These are phyloP conservation scores for Lipomyces spencermartinsiae DNA, from an alignment of 805 yeast species.

Conservation along the genomic window DNA sequence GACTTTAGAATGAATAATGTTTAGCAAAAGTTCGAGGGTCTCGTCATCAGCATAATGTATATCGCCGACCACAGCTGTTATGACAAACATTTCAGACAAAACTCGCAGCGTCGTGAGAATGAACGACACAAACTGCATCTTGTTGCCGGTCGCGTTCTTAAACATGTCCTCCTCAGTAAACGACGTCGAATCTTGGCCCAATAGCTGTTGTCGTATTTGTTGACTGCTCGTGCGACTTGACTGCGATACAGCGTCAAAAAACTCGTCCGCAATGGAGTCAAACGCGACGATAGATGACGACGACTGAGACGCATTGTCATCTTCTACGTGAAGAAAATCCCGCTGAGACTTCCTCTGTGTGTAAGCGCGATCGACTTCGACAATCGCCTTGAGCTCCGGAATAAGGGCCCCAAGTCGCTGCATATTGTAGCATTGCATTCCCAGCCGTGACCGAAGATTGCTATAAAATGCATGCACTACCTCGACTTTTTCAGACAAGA, in stretches of 20 bases:
- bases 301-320: conserved; percentile 16
- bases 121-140: conserved; percentile 29
- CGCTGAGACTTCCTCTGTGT: conserved; percentile 5
- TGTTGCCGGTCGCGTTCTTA: conserved; percentile 30
- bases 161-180: conserved; percentile 7
- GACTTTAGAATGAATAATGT: conserved; percentile 26
- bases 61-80: conserved; percentile 33
- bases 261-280: conserved; percentile 1
- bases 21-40: conserved; percentile 29
- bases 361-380: conserved; percentile 16
- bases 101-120: conserved; percentile 23
- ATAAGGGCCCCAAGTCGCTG: conserved; percentile 15
- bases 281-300: background rate
- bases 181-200: background rate
- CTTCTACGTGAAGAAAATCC: conserved; percentile 12
- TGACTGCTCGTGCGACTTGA: conserved; percentile 18
- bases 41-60: conserved; percentile 37
- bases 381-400: conserved; percentile 28
- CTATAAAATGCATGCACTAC: conserved; percentile 14
- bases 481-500: conserved; percentile 31
- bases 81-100: conserved; percentile 29
- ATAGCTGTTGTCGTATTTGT: background rate
- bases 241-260: conserved; percentile 13
- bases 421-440: conserved; percentile 27
- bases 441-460: conserved; percentile 19